Evolutionary conservation across 768 basidiomycete species (phyloP), one percentile per base, ranked within the genome.

Genomic region (Auriscalpium microsporum): DNA sequence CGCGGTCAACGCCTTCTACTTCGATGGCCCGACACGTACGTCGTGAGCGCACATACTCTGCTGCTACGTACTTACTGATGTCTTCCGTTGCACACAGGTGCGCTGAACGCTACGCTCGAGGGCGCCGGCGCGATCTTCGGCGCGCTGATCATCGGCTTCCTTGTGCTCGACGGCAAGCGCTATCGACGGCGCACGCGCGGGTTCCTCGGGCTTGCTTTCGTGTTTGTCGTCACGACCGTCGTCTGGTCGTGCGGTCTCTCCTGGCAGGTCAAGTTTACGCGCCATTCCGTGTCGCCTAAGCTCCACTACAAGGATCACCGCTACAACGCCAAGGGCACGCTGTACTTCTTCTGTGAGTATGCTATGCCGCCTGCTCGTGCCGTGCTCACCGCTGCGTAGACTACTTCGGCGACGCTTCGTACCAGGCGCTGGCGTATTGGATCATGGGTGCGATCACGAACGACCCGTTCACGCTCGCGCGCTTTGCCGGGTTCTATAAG

Each of bases 401-500:
- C 66, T 75, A 69, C 66, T 72, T 73, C 58, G 59, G 61, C 48
- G 70, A 72, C 61, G 65, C 71, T 19, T 63, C 63, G 53, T 72
- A 69, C 61, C 72, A 72, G 58, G 70, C 69, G 16, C 64, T 72
- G 58, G 69, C 65, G 38, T 71, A 71, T 60, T 73, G 71, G 72
- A 66, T 71, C 64, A 74, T 74, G 71, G 64, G 68, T 33, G 69
- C 73, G 28, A 64, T 76, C 54, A 66, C 75, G n/a, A 75, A 76
- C 66, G 74, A 75, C 64, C 73, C 73, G 7, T 76, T 73, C 66
- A 68, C 59, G 40, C 71, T 76, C 48, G 75, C 76, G 52, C 69
- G 75, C 17, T 74, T 67, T 59, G 71, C 75, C 3, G 76, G 76
- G 1, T 66, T 73, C 54, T 77, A 75, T 70, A 76, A 75, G 66